phyloP scores from a whole-genome alignment of 108 stramenopile genomes.

The Chaetoceros tenuissimus region DNA sequence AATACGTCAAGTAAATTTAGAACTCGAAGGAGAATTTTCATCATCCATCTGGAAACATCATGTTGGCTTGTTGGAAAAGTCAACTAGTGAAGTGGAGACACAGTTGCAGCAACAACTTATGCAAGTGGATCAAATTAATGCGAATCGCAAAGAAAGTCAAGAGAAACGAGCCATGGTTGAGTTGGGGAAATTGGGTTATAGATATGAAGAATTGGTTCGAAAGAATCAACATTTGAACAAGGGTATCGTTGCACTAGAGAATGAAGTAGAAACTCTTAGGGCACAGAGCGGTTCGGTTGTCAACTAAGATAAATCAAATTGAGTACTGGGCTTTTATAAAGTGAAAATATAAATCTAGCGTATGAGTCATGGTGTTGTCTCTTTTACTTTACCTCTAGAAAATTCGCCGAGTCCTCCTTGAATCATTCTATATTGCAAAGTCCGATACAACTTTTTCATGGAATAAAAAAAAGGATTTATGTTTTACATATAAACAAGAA shows the following conservation, averaged over 20 bases:
- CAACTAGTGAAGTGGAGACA: slow-evolving; percentile 11
- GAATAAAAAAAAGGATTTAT: too few relatives aligned
- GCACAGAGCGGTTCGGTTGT: too few relatives aligned
- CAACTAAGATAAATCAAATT: too few relatives aligned
- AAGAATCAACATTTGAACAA: slow-evolving; percentile 44
- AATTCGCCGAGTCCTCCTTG: too few relatives aligned
- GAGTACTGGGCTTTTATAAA: too few relatives aligned
- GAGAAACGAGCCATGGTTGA: slow-evolving; percentile 20
- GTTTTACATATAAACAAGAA: too few relatives aligned
- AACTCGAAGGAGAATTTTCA: slow-evolving; percentile 37
- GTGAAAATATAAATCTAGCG: too few relatives aligned
- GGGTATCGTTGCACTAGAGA: slow-evolving; percentile 33
- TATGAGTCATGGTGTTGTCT: too few relatives aligned
- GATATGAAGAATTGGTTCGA: slow-evolving; percentile 39
- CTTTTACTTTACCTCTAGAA: too few relatives aligned
- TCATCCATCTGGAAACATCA: slow-evolving; percentile 38
- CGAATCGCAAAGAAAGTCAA: slow-evolving; percentile 45
- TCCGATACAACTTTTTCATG: too few relatives aligned
- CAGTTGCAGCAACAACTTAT: slow-evolving; percentile 30
- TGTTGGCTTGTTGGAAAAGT: slow-evolving; percentile 17
- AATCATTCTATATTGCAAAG: too few relatives aligned
- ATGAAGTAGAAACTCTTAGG: slow-evolving; percentile 14
- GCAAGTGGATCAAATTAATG: slow-evolving; percentile 59
- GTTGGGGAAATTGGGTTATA: slow-evolving; percentile 25
- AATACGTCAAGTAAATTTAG: slow-evolving; percentile 42